Base-by-base conservation (phyloP, 805 yeast species). In the Metschnikowia proteae region DNA sequence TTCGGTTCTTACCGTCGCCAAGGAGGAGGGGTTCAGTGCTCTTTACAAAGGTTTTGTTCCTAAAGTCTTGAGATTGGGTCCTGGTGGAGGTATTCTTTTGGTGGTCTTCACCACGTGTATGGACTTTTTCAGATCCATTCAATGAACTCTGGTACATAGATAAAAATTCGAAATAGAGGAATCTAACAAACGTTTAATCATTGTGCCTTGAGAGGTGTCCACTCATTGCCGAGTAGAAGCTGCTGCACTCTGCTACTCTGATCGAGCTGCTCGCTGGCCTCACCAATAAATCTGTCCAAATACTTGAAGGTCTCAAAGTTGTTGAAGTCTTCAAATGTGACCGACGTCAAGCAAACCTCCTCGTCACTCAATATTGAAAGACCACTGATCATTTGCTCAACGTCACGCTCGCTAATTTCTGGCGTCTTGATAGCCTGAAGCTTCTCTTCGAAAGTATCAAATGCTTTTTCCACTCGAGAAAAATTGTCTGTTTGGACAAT, bases 21-120 rank as follows among this genome's bases (percentile, higher is more conserved):
- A 75, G 65, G 98, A 92, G 71, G 99, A 94, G 77, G 99, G 99
- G 29, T 80, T 89, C 60, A 75, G 72, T 43, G 97, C 98, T 6
- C 79, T 94, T 50, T 92, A 91, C 72, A 92, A 91, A 74, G 99
- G 99, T 36, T 92, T 94, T 80, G 66, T 91, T 55, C 99, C 99
- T 58, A 94, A 94, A 77, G 97, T 94, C 9, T 77, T 94, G 64
- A 84, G 99, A 80, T 78, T 94, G 58, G 99, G 98, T 42, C 99
- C 99, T 52, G 99, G 99, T 64, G 99, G 99, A 68, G 99, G 99
- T 76, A 90, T 94, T 58, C 75, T 94, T 63, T 79, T 94, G 66
- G 98, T 94, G 43, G 99, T 94, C n/a, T 94, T 90, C 78, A 89
- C 97, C 38, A 77, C 89, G 25, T 83, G 91, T 55, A 90, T 91